A percentile compares a stretch with the other conserved stretches of the same genome.
phyloP scores from a whole-genome alignment of 1,139 yeast species.

The Blastobotrys buckinghamii region DNA sequence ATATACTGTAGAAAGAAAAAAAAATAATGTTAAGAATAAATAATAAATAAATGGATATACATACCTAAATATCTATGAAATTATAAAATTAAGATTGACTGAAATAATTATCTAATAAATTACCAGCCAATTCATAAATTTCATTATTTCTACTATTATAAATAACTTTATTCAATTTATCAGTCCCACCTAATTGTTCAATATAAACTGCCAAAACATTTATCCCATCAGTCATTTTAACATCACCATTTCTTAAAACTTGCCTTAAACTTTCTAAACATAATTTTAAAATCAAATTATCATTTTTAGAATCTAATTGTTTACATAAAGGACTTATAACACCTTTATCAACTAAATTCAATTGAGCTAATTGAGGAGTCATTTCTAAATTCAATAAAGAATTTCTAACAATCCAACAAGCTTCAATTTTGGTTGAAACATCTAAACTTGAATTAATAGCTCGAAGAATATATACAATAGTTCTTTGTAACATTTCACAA shows the following conservation, averaged over 20 bases:
- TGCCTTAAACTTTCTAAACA: conserved; percentile 6
- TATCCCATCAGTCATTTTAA: conserved; percentile 10
- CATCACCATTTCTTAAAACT: conserved; percentile 8
- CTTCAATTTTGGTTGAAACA: conserved; percentile 4
- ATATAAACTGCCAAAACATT: conserved; percentile 10
- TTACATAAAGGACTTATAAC: conserved; percentile 5
- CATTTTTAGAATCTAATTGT: conserved; percentile 4
- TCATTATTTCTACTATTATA: conserved; percentile 3
- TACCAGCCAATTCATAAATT: conserved; percentile 6
- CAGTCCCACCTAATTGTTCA: conserved; percentile 7
- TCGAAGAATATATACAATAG: conserved; percentile 1
- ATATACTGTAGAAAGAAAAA: too few relatives aligned
- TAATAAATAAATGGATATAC: too few relatives aligned
- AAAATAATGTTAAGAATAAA: too few relatives aligned
- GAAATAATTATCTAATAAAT: conserved; percentile 5
- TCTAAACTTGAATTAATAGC: neutral
- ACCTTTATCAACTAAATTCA: conserved; percentile 9
- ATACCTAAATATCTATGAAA: too few relatives aligned
- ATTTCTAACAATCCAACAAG: conserved; percentile 8
- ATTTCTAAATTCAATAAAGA: conserved; percentile 3
- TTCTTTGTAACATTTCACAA: conserved; percentile 6
- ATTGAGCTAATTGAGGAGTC: conserved; percentile 9
- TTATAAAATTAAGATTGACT: too few relatives aligned
- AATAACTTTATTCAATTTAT: neutral
- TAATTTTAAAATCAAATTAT: conserved; percentile 6